Conservation (phyloP, 257 asterid species). For the Capsicum baccatum region DNA sequence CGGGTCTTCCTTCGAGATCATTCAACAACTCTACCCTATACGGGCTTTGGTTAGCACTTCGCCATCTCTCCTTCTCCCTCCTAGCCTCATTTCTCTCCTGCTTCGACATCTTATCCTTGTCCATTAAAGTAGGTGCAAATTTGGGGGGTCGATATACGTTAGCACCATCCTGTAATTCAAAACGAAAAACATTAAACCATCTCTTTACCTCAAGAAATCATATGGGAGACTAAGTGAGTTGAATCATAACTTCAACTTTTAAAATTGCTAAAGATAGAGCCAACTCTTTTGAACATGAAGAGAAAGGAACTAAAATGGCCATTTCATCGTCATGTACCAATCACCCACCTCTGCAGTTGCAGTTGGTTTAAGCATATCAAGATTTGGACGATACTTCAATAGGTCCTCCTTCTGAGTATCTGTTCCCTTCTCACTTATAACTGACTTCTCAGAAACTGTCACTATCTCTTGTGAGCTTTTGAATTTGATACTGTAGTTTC, state of each 20-base stretch:
- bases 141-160: constrained; percentile 76
- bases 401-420: constrained; percentile 60
- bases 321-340: constrained; percentile 18
- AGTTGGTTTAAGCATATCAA: constrained; percentile 64
- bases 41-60: constrained; percentile 57
- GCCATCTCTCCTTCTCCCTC: constrained; percentile 54
- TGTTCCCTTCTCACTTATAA: constrained; percentile 45
- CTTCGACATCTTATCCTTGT: constrained; percentile 63
- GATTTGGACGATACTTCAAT: constrained; percentile 79
- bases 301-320: background rate
- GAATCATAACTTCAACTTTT: background rate
- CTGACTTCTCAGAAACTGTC: constrained; percentile 45
- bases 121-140: constrained; percentile 74
- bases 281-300: background rate
- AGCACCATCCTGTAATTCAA: constrained; percentile 57
- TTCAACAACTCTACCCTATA: constrained; percentile 66
- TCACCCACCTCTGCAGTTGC: constrained; percentile 54
- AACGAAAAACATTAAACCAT: background rate
- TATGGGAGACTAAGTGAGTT: background rate
- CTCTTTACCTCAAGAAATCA: background rate
- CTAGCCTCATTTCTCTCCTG: constrained; percentile 72
- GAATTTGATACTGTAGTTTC: constrained; percentile 83
- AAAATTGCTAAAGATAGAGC: background rate
- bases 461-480: constrained; percentile 63
- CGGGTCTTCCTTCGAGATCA: constrained; percentile 85